Evolutionary conservation across 2,329 filamentous ascomycete species (phyloP).

Genomic region (Cercospora nicotianae): DNA sequence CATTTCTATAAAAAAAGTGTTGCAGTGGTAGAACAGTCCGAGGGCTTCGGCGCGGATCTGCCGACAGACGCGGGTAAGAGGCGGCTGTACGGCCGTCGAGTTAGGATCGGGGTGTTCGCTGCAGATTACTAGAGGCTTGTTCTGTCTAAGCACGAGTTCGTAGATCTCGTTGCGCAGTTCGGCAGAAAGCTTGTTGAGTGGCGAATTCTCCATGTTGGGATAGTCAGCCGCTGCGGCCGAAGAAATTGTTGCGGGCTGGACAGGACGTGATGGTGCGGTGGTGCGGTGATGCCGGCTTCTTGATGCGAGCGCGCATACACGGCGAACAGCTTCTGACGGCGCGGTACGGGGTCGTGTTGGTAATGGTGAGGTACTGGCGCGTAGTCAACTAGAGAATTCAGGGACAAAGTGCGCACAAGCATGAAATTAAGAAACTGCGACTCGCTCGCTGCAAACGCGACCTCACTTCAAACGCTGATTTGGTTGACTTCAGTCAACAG

Average conservation of each 20-base stretch:
- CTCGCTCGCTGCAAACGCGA: neutral
- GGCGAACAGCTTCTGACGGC: neutral
- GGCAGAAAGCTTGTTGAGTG: conserved; percentile 1
- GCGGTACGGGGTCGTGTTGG: neutral
- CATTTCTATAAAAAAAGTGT: neutral
- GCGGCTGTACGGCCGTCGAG: neutral
- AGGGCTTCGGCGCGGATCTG: neutral
- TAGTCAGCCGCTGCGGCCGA: neutral
- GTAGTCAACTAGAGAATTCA: neutral
- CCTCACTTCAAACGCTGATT: neutral
- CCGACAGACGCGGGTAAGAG: neutral
- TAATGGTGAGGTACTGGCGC: neutral
- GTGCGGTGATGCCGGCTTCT: no score
- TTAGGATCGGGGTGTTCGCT: neutral
- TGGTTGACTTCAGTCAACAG: neutral
- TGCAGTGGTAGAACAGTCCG: neutral
- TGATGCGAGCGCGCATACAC: no score
- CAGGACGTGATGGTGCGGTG: neutral
- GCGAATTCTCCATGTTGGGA: neutral
- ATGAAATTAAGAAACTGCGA: neutral
- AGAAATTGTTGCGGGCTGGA: neutral
- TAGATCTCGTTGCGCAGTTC: neutral
- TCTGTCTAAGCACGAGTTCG: neutral
- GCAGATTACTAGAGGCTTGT: neutral
- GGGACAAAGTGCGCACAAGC: neutral